Evolutionary conservation across 352 stramenopile species (phyloP).

Genomic region (Elongisporangium undulatum): DNA sequence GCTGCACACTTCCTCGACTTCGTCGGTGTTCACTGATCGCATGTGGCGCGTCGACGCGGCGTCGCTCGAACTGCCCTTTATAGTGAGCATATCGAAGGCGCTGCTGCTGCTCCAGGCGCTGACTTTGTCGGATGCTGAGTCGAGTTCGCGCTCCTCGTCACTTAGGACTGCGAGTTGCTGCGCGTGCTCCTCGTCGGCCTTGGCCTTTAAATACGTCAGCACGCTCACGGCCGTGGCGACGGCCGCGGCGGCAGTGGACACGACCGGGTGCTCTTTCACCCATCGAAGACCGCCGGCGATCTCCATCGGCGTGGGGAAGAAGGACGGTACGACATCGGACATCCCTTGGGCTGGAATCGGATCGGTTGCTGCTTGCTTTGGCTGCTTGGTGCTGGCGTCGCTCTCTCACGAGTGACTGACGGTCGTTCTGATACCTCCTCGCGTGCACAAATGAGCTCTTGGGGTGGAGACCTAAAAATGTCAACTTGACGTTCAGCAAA

Average conservation of each 20-base stretch:
- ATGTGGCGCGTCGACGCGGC: neutral
- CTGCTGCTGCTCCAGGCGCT: neutral
- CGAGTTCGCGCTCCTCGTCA: slow-evolving; percentile 14
- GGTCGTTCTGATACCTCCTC: neutral
- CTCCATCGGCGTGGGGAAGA: slow-evolving; percentile 77
- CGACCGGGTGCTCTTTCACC: slow-evolving; percentile 67
- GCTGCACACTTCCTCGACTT: slow-evolving; percentile 44
- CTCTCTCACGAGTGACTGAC: neutral
- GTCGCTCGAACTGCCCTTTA: neutral
- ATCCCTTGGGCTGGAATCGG: slow-evolving; percentile 14
- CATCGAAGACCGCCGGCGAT: slow-evolving; percentile 72
- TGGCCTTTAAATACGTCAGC: slow-evolving; percentile 50
- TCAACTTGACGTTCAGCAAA: neutral
- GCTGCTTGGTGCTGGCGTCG: neutral
- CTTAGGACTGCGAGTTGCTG: slow-evolving; percentile 3
- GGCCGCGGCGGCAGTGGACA: slow-evolving; percentile 60
- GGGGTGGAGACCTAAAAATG: neutral
- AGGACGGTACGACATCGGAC: slow-evolving; percentile 61
- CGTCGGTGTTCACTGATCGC: neutral
- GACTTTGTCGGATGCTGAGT: neutral
- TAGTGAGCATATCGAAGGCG: neutral
- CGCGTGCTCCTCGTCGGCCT: slow-evolving; percentile 14
- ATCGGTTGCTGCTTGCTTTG: neutral
- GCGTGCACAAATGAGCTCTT: neutral
- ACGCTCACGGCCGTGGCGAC: slow-evolving; percentile 66